Conservation (phyloP, 2,329 filamentous ascomycete genomes). For the Colletotrichum sp. region DNA sequence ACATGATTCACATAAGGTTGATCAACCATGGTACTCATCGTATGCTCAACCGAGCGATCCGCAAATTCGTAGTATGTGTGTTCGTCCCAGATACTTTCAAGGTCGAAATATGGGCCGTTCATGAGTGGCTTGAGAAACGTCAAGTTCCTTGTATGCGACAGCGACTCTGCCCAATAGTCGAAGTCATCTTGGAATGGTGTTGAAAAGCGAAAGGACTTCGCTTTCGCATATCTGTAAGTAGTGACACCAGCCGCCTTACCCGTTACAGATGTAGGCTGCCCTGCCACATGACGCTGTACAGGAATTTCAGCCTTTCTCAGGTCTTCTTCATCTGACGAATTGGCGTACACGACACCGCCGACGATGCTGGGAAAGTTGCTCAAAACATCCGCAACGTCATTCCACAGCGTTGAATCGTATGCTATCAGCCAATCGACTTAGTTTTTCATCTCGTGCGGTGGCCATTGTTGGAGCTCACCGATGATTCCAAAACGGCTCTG, state of each 20-base stretch:
- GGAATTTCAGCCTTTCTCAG: not conserved
- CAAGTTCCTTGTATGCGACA: constrained; percentile 71
- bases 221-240: not conserved
- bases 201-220: constrained; percentile 42
- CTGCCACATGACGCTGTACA: not conserved
- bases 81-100: constrained; percentile 81
- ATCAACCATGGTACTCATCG: constrained; percentile 79
- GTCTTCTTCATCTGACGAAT: not conserved
- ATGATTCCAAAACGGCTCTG: not conserved
- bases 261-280: not conserved
- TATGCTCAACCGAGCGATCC: constrained; percentile 71
- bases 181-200: constrained; percentile 56
- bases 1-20: constrained; percentile 31
- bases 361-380: not conserved
- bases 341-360: not conserved
- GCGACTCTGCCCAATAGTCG: constrained; percentile 56
- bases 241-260: not conserved
- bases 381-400: not conserved
- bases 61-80: constrained; percentile 76
- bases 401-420: not conserved
- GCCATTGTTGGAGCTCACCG: not conserved
- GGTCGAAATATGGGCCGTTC: constrained; percentile 71
- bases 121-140: constrained; percentile 68
- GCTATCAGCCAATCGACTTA: not conserved
- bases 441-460: not conserved